phyloP scores from a whole-genome alignment of 2,329 filamentous ascomycete species.

The Graphilbum fragrans region DNA sequence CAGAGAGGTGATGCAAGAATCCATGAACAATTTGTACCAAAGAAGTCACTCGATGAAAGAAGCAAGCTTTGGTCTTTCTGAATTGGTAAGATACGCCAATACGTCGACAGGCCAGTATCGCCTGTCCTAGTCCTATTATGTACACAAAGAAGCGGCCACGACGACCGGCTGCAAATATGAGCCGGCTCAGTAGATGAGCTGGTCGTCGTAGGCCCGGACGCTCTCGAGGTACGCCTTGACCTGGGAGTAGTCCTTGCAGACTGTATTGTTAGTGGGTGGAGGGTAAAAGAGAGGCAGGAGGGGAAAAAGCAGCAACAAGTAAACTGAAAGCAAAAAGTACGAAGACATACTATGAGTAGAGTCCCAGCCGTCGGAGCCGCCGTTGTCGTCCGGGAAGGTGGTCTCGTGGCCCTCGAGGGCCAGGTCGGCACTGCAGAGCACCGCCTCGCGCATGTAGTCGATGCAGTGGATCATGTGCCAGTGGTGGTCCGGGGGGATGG shows the following conservation, averaged over 20 bases:
- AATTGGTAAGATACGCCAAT: too few relatives aligned
- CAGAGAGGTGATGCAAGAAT: too few relatives aligned
- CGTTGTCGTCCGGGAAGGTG: constrained; percentile 32
- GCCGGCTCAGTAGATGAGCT: constrained; percentile 28
- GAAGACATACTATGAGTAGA: constrained; percentile 26
- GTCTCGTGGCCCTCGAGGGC: constrained; percentile 32
- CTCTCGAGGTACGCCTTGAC: constrained; percentile 29
- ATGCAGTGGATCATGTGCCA: constrained; percentile 38
- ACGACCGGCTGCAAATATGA: too few relatives aligned
- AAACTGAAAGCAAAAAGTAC: background rate
- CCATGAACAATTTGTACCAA: too few relatives aligned
- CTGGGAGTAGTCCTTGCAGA: constrained; percentile 29
- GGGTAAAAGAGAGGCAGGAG: background rate
- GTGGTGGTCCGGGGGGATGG: constrained; percentile 29
- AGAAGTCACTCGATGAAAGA: too few relatives aligned
- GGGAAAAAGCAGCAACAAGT: background rate
- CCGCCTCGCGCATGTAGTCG: constrained; percentile 32
- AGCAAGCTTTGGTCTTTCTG: too few relatives aligned
- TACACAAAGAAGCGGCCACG: too few relatives aligned
- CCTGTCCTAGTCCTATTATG: too few relatives aligned
- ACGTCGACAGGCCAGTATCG: too few relatives aligned
- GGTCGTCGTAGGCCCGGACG: constrained; percentile 30
- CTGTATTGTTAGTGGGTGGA: constrained; percentile 11
- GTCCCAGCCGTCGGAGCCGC: constrained; percentile 33
- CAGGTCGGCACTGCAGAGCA: constrained; percentile 33